These are phyloP conservation scores for Phytophthora macrochlamydospora DNA, from an alignment of 352 stramenopile genomes.

Conservation along the genomic window DNA sequence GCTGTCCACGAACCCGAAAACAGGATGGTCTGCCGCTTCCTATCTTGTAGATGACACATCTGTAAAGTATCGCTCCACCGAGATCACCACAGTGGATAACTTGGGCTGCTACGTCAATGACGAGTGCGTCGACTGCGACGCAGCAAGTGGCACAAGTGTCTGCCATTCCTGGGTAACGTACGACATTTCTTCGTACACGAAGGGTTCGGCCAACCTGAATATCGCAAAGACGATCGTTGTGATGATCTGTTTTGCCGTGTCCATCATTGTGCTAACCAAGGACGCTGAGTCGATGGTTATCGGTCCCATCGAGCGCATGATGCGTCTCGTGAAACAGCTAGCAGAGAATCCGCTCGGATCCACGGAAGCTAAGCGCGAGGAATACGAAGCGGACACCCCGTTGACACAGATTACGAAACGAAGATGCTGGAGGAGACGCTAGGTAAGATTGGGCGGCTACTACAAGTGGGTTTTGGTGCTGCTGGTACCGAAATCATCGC, in stretches of 20 bases:
- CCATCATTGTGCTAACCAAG: constrained; percentile 92
- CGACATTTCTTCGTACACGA: constrained; percentile 63
- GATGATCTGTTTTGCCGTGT: constrained; percentile 91
- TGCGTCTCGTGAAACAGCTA: constrained; percentile 80
- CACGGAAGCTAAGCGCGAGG: constrained; percentile 67
- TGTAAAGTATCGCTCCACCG: constrained; percentile 53
- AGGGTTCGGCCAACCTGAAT: constrained; percentile 56
- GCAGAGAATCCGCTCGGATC: constrained; percentile 72
- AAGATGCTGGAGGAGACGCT: constrained; percentile 96
- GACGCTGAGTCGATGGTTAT: constrained; percentile 96
- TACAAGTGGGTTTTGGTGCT: constrained; percentile 97
- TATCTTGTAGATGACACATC: constrained; percentile 52
- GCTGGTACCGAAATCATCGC: constrained; percentile 98
- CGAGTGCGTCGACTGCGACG: constrained; percentile 57
- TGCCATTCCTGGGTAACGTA: constrained; percentile 82
- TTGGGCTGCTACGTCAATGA: constrained; percentile 73
- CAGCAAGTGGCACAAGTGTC: constrained; percentile 31
- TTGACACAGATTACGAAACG: constrained; percentile 91
- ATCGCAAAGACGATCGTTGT: constrained; percentile 90
- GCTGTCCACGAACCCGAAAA: constrained; percentile 66
- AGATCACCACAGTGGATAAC: constrained; percentile 68
- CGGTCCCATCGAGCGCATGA: constrained; percentile 96
- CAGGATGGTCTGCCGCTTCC: constrained; percentile 58
- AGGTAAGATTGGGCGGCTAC: constrained; percentile 92
- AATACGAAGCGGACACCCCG: constrained; percentile 74